phyloP scores from a whole-genome alignment of 2,329 filamentous ascomycete species.

The Stachybotrys echinatus region DNA sequence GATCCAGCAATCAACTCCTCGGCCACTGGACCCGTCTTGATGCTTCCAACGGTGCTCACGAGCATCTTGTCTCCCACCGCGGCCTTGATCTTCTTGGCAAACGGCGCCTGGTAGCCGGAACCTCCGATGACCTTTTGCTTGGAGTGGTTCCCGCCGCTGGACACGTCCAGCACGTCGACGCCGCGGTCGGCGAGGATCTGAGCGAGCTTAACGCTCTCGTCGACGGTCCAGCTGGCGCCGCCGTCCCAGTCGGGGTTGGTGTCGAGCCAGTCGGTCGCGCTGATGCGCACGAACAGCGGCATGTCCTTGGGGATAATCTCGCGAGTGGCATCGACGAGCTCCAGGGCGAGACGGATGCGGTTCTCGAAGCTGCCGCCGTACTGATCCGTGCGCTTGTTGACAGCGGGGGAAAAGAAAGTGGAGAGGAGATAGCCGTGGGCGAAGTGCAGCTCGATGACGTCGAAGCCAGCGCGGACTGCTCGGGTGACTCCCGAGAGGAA shows the following conservation, averaged over 20 bases:
- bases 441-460: conserved; percentile 65
- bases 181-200: conserved; percentile 57
- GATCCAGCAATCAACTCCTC: conserved; percentile 36
- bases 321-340: conserved; percentile 2
- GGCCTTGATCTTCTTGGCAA: conserved; percentile 65
- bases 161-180: conserved; percentile 71
- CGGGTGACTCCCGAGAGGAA: conserved; percentile 50
- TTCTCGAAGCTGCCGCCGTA: conserved; percentile 67
- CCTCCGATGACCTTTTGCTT: conserved; percentile 50
- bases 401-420: conserved; percentile 59
- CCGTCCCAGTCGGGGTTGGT: conserved; percentile 42
- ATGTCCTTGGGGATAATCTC: conserved; percentile 3
- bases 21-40: conserved; percentile 36
- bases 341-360: conserved; percentile 47
- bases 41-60: conserved; percentile 41
- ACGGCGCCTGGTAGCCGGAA: conserved; percentile 64
- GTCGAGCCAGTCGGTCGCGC: conserved; percentile 29
- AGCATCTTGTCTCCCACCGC: conserved; percentile 56
- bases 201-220: conserved; percentile 60
- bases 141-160: conserved; percentile 59
- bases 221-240: conserved; percentile 58
- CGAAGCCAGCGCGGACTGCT: conserved; percentile 60
- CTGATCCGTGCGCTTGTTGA: conserved; percentile 59
- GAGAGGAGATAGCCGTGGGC: conserved; percentile 74
- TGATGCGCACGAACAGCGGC: conserved; percentile 4